Base-by-base conservation (phyloP, 75 land plant species). In the Sequoia sempervirens region DNA sequence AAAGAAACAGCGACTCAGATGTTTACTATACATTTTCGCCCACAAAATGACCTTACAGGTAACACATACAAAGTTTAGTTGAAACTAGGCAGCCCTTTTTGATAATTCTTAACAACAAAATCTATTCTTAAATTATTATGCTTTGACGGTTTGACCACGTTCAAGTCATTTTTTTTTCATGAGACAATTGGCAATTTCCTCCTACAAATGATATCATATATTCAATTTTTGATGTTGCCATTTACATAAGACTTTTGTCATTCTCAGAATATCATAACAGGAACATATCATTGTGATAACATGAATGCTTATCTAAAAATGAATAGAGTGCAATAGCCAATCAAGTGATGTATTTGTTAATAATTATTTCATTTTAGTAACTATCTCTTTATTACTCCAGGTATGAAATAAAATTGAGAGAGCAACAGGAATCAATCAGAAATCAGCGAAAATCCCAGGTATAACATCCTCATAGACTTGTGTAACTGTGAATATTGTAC, bases 351-450 rank as follows among this genome's bases (percentile, higher is more conserved):
- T 43, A 15, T 80, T 80, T 46, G n/a, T 17, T 26, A 80, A 10
- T 41, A 46, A 26, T 26, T 7, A 13, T 23, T 37, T 64, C n/a
- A 34, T 81, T 18, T 23, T 53, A 32, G 28, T 47, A 50, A 34
- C 7, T 14, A 30, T 26, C 56, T 10, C 37, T 85, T 88, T 75
- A 41, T 43, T 80, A 7, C 72, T 80, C 12, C 87, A 96, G 99
- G 81, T 96, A 92, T 85, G 98, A 96, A 23, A 98, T 96, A 15
- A 94, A 96, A 92, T 79, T 96, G 72, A 90, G 96, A 81, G 99
- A 98, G 85, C 98, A 96, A 81, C 96, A 98, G 54, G 98, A 96
- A 69, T 56, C 80, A 84, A 79, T 96, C 70, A 92, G 98, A 37
- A 90, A 86, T 86, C 90, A 93, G 58, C 89, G 99, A 12, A 89